Evolutionary conservation across 345 rosid species (phyloP).

Genomic region (Cardiospermum halicacabum): DNA sequence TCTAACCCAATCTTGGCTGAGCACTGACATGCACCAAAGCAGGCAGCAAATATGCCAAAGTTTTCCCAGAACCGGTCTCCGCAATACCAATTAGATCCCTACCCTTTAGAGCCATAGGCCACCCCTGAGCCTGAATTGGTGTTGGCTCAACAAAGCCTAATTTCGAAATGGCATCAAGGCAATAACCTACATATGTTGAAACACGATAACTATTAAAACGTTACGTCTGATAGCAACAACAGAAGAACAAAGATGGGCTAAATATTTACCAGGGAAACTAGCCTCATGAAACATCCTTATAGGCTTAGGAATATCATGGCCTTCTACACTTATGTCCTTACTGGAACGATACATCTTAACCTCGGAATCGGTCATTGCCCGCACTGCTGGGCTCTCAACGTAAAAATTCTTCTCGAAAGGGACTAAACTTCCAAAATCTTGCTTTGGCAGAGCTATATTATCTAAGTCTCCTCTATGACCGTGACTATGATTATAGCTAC

Average conservation of each 20-base stretch:
- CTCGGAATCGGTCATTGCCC: slow-evolving; percentile 70
- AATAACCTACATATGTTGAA: slow-evolving; percentile 43
- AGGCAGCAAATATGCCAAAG: slow-evolving; percentile 88
- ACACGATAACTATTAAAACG: background rate
- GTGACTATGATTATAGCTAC: too few relatives aligned
- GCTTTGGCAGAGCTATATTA: slow-evolving; percentile 57
- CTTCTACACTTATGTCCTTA: slow-evolving; percentile 75
- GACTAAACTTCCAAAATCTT: slow-evolving; percentile 67
- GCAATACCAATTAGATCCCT: slow-evolving; percentile 93
- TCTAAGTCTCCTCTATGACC: slow-evolving; percentile 42
- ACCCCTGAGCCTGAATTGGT: slow-evolving; percentile 90
- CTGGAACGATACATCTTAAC: slow-evolving; percentile 48
- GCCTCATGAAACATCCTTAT: slow-evolving; percentile 73
- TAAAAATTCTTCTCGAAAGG: slow-evolving; percentile 92
- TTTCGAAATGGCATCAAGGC: slow-evolving; percentile 75
- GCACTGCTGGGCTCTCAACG: slow-evolving; percentile 54
- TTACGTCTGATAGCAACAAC: background rate
- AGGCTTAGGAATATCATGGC: slow-evolving; percentile 81
- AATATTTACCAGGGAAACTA: slow-evolving; percentile 66
- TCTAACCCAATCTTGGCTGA: slow-evolving; percentile 87
- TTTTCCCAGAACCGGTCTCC: slow-evolving; percentile 98
- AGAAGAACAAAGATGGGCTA: background rate
- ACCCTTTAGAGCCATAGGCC: slow-evolving; percentile 99
- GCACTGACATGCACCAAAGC: slow-evolving; percentile 89
- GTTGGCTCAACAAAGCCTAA: slow-evolving; percentile 95